Evolutionary conservation across 2,329 filamentous ascomycete species (phyloP), one percentile per base, ranked within the genome.

Genomic region (Neurospora crassa): DNA sequence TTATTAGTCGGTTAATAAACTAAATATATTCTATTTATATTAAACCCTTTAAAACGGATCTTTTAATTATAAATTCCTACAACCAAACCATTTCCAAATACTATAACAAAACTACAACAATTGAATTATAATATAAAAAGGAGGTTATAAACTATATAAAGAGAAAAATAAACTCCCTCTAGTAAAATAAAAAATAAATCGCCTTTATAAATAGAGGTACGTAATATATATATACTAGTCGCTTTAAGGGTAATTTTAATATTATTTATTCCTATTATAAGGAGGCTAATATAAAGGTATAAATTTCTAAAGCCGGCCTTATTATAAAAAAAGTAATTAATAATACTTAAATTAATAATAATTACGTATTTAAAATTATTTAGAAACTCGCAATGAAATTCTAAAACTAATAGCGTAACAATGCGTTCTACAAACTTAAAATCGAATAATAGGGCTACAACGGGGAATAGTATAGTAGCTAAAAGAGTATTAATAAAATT

Each of bases 251-350:
- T 45, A 45, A 45, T 45, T 45, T 45, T 6, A 11, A 45, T 20
- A 45, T 45, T 45, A 5, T 7, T 20, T 45, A 45, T 45, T 16
- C 43, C 3, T 45, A 45, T 45, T 20, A 45, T 3, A 1, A 7
- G 0, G 11, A 1, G n/a, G 43, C n/a, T 0, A 0, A 1, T 45
- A 45, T 45, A 45, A 3, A 8, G 43, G 10, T 4, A 2, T 1
- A 45, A 11, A 2, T 3, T 45, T 5, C 1, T 10, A 45, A 45
- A 45, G 2, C n/a, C 8, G 2, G n/a, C 8, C 11, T 45, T 45
- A 45, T n/a, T 45, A 20, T 20, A 20, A 4, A 45, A 45, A 2
- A 45, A 11, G 10, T 20, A 20, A 20, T 3, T 45, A 20, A 0
- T 6, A 2, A 3, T 8, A 3, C n/a, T 2, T 0, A 8, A 45